phyloP scores from a whole-genome alignment of 2,329 filamentous ascomycete species.

The Acrodontium crateriforme region DNA sequence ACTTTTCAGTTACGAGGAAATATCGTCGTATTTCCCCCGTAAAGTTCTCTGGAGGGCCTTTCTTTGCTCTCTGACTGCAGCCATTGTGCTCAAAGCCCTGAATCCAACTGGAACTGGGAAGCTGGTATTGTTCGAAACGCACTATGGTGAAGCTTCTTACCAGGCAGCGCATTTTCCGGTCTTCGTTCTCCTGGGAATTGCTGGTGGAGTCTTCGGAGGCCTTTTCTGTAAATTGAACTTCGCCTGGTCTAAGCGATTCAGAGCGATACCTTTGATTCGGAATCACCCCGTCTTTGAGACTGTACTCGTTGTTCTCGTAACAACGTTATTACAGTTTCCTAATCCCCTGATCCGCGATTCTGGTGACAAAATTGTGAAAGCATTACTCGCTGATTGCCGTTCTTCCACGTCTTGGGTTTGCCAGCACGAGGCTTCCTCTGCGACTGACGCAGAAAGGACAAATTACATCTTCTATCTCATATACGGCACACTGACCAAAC shows the following conservation, averaged over 20 bases:
- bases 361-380: constrained; percentile 43
- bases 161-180: constrained; percentile 41
- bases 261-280: constrained; percentile 39
- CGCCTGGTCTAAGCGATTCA: constrained; percentile 42
- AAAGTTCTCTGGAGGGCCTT: constrained; percentile 48
- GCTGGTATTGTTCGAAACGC: constrained; percentile 46
- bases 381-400: constrained; percentile 42
- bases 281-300: constrained; percentile 43
- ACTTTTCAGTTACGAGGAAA: constrained; percentile 47
- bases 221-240: constrained; percentile 46
- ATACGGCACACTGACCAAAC: constrained; percentile 41
- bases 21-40: constrained; percentile 45
- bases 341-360: constrained; percentile 42
- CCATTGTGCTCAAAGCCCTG: constrained; percentile 41
- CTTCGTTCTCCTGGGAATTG: constrained; percentile 42
- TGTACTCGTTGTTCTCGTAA: constrained; percentile 39
- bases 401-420: constrained; percentile 35
- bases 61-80: constrained; percentile 42
- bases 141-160: constrained; percentile 42
- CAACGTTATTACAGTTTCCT: constrained; percentile 42
- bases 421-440: constrained; percentile 28
- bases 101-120: constrained; percentile 48
- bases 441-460: constrained; percentile 17
- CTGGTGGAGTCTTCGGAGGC: constrained; percentile 45
- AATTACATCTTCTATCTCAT: constrained; percentile 38